Evolutionary conservation across 2,329 filamentous ascomycete species (phyloP), one percentile per base, ranked within the genome.

Genomic region (Trichophyton simii): DNA sequence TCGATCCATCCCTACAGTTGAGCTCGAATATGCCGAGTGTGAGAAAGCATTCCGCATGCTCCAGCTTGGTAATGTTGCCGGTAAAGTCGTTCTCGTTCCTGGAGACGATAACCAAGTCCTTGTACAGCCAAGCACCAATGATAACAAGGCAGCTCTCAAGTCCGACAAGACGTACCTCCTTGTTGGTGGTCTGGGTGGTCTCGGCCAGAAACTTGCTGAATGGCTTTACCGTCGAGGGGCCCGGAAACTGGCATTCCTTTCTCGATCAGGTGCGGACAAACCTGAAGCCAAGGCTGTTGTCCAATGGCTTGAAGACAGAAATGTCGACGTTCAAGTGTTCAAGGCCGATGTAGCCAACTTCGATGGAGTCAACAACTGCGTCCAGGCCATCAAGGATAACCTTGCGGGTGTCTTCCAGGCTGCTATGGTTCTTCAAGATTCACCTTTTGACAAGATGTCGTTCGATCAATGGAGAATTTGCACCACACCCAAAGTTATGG

Each of bases 361-460:
- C 25, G 57, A 59, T 25, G 44, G 57, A 25, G 57, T 57, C n/a
- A 54, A 60, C 20, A 11, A 50, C 15, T 62, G 61, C 34, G 28
- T 62, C 22, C 36, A 60, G 22, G 38, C 5, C 34, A 48, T 61
- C n/a, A 48, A 58, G 31, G 25, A 20, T 8, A 15, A 41, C 52
- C 52, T 62, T 36, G 42, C 57, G 3, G 69, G 69, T 4, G 66
- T 67, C 42, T 66, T 70, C 31, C 66, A 69, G 46, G 62, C 63
- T 0, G 36, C 68, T 1, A 65, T 67, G 64, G 64, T 66, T 3
- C 58, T 69, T 36, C 20, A 66, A 62, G 66, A 67, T 52, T 28
- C 28, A 2, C 38, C 71, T 1, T 75, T 73, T 54, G 66, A 71
- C 36, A 71, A 58, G 63, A 70, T 71, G 68, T 67, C 68, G 0